Percentiles rank a stretch among this genome's conserved stretches.
Evolutionary conservation across 2,329 filamentous ascomycete genomes (phyloP).

Genomic region (Fusarium robinianum): DNA sequence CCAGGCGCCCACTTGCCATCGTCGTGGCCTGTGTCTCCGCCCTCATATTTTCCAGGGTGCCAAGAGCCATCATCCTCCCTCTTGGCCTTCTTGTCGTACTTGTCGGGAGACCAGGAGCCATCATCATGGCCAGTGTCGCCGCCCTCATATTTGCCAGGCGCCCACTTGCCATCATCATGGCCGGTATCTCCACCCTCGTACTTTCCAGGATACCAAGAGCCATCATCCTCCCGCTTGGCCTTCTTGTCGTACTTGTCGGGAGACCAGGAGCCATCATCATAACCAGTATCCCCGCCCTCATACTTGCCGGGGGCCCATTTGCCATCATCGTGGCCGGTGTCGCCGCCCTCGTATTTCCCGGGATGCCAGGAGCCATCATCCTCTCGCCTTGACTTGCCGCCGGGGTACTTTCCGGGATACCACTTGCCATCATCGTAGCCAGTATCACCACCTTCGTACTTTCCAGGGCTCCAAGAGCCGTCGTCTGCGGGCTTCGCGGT

Average conservation of each 20-base stretch:
- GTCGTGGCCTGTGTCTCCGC: neutral
- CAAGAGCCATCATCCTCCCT: constrained; percentile 1
- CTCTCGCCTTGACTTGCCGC: neutral
- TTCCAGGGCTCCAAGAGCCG: constrained; percentile 1
- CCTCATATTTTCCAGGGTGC: constrained; percentile 2
- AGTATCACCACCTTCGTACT: constrained; percentile 1
- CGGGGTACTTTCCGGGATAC: neutral
- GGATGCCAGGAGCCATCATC: constrained; percentile 1
- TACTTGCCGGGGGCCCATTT: neutral
- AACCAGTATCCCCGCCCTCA: neutral
- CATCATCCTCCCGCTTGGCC: neutral
- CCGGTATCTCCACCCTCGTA: neutral
- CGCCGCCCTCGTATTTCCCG: constrained; percentile 2
- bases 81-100: neutral
- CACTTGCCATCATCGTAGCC: constrained; percentile 1
- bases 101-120: neutral
- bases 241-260: neutral
- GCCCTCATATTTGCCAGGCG: constrained; percentile 1
- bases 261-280: neutral
- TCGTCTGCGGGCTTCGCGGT: neutral
- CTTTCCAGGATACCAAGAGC: neutral
- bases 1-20: constrained; percentile 2
- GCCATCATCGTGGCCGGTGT: neutral
- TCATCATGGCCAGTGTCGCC: neutral
- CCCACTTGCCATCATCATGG: neutral